Percentiles rank a stretch among this genome's conserved stretches.
phyloP scores from a whole-genome alignment of 805 yeast genomes.

The Pichia eremophila region DNA sequence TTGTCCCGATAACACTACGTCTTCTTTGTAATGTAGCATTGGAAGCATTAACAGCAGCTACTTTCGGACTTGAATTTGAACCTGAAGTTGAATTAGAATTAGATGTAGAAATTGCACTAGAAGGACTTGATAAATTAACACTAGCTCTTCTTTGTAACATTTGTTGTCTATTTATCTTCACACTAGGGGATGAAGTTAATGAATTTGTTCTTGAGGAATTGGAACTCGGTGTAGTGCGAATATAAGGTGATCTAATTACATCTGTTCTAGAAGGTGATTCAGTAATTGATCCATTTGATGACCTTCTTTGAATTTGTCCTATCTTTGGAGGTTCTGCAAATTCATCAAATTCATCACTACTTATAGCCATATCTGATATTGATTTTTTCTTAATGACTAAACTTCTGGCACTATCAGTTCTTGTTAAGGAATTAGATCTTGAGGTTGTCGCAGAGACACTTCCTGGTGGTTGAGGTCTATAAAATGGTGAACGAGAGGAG shows the following conservation, averaged over 20 bases:
- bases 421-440: conserved; percentile 5
- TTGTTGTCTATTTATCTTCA: neutral
- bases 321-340: conserved; percentile 8
- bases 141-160: conserved; percentile 2
- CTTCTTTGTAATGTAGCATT: conserved; percentile 1
- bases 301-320: conserved; percentile 1
- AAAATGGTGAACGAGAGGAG: conserved; percentile 1
- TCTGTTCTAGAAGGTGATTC: neutral
- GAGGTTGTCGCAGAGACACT: neutral
- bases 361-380: neutral
- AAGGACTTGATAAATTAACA: neutral
- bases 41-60: neutral
- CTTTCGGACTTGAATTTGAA: neutral
- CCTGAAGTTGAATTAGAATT: no score
- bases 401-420: conserved; percentile 1
- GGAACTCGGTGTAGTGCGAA: neutral
- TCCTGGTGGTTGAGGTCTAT: neutral
- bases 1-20: neutral
- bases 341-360: neutral
- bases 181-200: conserved; percentile 1
- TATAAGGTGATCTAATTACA: neutral
- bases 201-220: conserved; percentile 3
- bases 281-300: conserved; percentile 1
- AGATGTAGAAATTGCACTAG: no score
- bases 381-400: neutral